Percentiles rank a stretch among this genome's conserved stretches.
These are phyloP conservation scores for Ganoderma resinaceum DNA, from an alignment of 1,284 basidiomycete genomes.

Conservation along the genomic window DNA sequence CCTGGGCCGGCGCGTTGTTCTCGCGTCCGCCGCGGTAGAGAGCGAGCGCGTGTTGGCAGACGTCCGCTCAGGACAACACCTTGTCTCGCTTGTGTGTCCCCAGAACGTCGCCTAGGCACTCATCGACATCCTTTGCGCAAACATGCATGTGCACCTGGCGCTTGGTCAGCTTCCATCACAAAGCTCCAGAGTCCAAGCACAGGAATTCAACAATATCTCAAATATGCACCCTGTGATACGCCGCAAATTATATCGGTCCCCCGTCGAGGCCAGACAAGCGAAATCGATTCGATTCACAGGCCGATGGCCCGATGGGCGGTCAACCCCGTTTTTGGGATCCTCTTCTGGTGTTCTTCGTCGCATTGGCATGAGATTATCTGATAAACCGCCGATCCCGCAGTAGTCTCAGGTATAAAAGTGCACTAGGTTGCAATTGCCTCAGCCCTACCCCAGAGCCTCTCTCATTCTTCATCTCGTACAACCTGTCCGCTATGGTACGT, in stretches of 20 bases:
- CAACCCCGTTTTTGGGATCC: conserved; percentile 11
- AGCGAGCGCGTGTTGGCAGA: not conserved
- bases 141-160: not conserved
- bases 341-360: conserved; percentile 7
- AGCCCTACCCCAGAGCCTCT: not conserved
- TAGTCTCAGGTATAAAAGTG: conserved; percentile 20
- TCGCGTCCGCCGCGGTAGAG: not conserved
- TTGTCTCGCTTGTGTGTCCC: not conserved
- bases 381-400: conserved; percentile 7
- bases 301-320: conserved; percentile 19
- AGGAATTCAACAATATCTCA: not conserved
- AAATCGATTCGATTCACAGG: not conserved
- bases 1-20: not conserved
- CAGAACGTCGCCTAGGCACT: not conserved
- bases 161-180: not conserved
- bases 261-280: conserved; percentile 1
- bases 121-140: not conserved
- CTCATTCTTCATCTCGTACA: conserved; percentile 3
- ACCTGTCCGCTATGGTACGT: conserved; percentile 25
- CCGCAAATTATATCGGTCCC: not conserved
- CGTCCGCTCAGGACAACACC: not conserved
- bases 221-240: conserved; percentile 10
- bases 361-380: conserved; percentile 21
- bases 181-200: not conserved
- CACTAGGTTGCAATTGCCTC: not conserved